These are phyloP conservation scores for Fusarium vanettenii DNA, from an alignment of 2,329 filamentous ascomycete genomes.

Conservation along the genomic window DNA sequence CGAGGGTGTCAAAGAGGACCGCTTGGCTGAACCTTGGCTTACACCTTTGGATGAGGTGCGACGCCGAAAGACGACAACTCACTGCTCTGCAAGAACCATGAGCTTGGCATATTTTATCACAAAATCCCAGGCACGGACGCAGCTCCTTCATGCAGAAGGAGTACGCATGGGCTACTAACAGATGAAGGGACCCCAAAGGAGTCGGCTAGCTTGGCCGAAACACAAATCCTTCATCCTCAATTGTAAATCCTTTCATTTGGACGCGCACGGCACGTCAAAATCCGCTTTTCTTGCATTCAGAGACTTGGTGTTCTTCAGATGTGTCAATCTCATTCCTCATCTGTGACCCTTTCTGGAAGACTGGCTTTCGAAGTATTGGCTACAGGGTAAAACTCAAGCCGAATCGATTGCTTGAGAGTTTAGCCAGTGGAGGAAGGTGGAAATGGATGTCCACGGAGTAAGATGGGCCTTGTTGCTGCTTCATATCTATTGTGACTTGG, in stretches of 20 bases:
- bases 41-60: neutral
- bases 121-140: neutral
- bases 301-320: neutral
- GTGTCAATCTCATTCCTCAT: no score
- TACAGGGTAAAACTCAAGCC: neutral
- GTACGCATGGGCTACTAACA: accelerated
- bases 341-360: neutral
- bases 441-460: neutral
- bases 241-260: neutral
- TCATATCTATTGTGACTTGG: neutral
- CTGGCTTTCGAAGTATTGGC: neutral
- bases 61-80: neutral
- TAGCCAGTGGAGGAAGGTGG: neutral
- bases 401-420: neutral
- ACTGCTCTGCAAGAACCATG: neutral
- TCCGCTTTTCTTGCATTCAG: neutral
- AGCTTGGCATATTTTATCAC: neutral
- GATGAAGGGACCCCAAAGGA: neutral
- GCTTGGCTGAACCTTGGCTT: neutral
- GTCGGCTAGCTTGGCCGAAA: neutral
- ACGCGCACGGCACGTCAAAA: neutral
- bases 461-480: neutral
- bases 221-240: neutral
- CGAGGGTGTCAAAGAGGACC: neutral
- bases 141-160: neutral